These are phyloP conservation scores for Apiospora sp. DNA, from an alignment of 2,329 filamentous ascomycete genomes.

Conservation along the genomic window DNA sequence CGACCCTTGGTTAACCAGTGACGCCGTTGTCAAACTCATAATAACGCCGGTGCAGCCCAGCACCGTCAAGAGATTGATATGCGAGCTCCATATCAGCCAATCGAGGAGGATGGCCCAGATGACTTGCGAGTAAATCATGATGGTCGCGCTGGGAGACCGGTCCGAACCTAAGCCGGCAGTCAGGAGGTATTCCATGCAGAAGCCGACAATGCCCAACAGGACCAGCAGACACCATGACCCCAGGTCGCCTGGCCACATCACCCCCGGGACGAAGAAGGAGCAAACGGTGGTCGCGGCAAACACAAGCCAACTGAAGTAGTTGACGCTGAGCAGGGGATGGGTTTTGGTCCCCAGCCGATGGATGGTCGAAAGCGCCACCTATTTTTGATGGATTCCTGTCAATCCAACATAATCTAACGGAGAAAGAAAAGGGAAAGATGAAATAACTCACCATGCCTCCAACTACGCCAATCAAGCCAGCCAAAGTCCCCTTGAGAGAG, in stretches of 20 bases:
- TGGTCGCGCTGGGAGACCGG: conserved; percentile 5
- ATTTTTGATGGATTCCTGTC: too few species aligned
- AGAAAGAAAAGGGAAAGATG: too few species aligned
- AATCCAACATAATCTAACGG: too few species aligned
- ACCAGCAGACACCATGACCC: conserved; percentile 19
- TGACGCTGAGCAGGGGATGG: conserved; percentile 19
- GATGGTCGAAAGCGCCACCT: conserved; percentile 7
- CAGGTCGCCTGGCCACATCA: neutral
- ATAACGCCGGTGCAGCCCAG: conserved; percentile 16
- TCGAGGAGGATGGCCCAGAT: conserved; percentile 17
- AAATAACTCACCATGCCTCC: conserved; percentile 8
- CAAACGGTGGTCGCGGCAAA: neutral
- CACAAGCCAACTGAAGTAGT: conserved; percentile 1
- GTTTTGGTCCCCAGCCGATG: neutral
- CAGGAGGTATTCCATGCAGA: conserved; percentile 24
- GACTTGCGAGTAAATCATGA: conserved; percentile 25
- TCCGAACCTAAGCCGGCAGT: conserved; percentile 7
- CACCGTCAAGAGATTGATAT: conserved; percentile 7
- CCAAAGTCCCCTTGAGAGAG: neutral
- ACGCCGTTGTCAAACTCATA: neutral
- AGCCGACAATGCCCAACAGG: conserved; percentile 13
- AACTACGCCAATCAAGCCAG: conserved; percentile 1
- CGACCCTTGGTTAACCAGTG: neutral
- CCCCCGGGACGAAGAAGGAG: neutral
- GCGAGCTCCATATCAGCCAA: conserved; percentile 17